phyloP scores from a whole-genome alignment of 306 rosid species.

The Calophaca sinica region DNA sequence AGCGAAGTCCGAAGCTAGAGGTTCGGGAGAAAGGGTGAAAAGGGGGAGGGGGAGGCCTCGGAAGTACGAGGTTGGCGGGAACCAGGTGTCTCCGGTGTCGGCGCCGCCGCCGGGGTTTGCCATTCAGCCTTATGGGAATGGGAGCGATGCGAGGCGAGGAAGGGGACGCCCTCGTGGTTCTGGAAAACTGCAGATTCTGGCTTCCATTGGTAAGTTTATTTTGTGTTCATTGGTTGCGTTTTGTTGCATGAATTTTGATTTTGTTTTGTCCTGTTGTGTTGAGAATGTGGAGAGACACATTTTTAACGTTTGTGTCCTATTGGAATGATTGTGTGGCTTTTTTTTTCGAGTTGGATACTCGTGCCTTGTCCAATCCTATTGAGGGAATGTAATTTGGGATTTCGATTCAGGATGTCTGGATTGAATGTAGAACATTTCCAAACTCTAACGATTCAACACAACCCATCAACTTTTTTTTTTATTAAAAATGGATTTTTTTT shows the following conservation, averaged over 20 bases:
- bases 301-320: background rate
- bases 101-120: constrained; percentile 11
- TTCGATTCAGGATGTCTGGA: background rate
- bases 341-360: background rate
- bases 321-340: background rate
- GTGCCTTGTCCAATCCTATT: background rate
- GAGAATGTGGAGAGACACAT: background rate
- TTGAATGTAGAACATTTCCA: background rate
- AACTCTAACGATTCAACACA: background rate
- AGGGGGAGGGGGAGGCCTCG: constrained; percentile 64
- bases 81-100: background rate
- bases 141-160: constrained; percentile 32
- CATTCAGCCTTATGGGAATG: background rate
- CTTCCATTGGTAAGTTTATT: constrained; percentile 55
- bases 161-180: constrained; percentile 71
- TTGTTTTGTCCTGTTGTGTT: background rate
- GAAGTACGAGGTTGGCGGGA: constrained; percentile 25
- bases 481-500: background rate
- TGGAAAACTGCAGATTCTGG: constrained; percentile 57
- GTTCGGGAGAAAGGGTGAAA: constrained; percentile 26
- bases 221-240: background rate
- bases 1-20: constrained; percentile 3
- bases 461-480: background rate
- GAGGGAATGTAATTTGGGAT: background rate
- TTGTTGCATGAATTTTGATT: constrained; percentile 7